Evolutionary conservation across 23 red algal genomes (phyloP), one percentile per base, ranked within the genome.

Genomic region (Gracilaria domingensis): DNA sequence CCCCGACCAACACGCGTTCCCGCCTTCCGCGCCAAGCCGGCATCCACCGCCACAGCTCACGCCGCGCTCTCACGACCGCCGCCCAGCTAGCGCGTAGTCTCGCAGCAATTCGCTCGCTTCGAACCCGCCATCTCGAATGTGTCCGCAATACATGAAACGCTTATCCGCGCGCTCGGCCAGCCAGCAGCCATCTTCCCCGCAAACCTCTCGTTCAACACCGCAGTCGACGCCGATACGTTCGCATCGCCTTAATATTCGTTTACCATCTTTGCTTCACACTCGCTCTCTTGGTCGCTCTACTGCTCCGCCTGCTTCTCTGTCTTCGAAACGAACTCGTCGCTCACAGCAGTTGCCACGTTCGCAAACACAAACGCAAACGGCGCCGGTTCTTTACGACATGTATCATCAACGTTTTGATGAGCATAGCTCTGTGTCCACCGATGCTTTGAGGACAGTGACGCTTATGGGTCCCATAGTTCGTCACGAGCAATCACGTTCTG

Each of bases 311-410:
- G 21, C 79, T n/a, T 25, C 53, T 21, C 17, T 11, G 12, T 36
- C 53, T 62, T 25, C 33, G 36, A 23, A 62, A 8, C 53, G 4
- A 12, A 35, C 8, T 36, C 30, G 47, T 35, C 45, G 25, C 17
- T 35, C 75, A 4, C 24, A 17, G 6, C 51, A 13, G 39, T n/a
- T 42, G 45, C 21, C 79, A 6, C 45, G 11, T 40, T 2, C 79
- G 9, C 40, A 51, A 29, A 1, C 58, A 34, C 53, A n/a, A 25
- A 5, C 53, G 51, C 49, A 59, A 14, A 74, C 54, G 26, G 87
- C 87, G 48, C 87, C 87, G 13, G 71, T 90, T 65, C 77, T 90
- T 33, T 90, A 90, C 62, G 74, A 90, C 34, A 90, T 90, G 71
- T 80, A 79, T 64, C 72, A 77, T 34, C 38, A 77, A 30, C 72